A percentile compares a stretch with the other conserved stretches of the same genome.
Evolutionary conservation across 495 filamentous ascomycete species (phyloP).

Genomic region (Aspergillus carlsbadensis): DNA sequence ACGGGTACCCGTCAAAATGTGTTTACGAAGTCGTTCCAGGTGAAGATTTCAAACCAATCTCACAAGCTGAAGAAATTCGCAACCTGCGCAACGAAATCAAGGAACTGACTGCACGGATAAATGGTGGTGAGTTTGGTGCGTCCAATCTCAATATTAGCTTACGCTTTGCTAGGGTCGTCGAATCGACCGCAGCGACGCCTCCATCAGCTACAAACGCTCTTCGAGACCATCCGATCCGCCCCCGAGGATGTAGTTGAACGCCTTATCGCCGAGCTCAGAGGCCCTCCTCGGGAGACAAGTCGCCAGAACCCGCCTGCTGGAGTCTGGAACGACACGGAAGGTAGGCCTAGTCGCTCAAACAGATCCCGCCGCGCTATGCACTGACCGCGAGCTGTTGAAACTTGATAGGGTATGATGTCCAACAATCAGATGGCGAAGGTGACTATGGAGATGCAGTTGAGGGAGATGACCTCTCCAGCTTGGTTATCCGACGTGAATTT

Average conservation of each 20-base stretch:
- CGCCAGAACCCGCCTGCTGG: constrained; percentile 22
- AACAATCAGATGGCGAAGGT: constrained; percentile 11
- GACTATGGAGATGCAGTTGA: constrained; percentile 12
- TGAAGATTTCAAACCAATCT: constrained; percentile 39
- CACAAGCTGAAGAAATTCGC: constrained; percentile 44
- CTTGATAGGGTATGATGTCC: background rate
- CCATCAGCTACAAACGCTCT: constrained; percentile 37
- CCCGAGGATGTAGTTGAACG: constrained; percentile 34
- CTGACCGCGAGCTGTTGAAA: background rate
- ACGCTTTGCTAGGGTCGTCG: constrained; percentile 19
- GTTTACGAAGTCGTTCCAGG: constrained; percentile 38
- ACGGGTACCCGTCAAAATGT: constrained; percentile 47
- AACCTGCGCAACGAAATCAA: constrained; percentile 42
- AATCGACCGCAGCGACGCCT: constrained; percentile 27
- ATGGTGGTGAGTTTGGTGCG: constrained; percentile 27
- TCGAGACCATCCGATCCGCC: constrained; percentile 42
- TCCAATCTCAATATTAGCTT: background rate
- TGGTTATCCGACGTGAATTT: background rate
- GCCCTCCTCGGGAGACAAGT: constrained; percentile 22
- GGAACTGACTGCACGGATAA: constrained; percentile 30
- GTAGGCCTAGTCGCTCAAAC: constrained; percentile 10
- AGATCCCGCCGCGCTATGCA: background rate
- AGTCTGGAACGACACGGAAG: constrained; percentile 32
- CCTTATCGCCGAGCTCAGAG: constrained; percentile 35
- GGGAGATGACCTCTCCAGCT: constrained; percentile 16